Conservation (phyloP, 768 basidiomycete species). For the Suillus luteus region DNA sequence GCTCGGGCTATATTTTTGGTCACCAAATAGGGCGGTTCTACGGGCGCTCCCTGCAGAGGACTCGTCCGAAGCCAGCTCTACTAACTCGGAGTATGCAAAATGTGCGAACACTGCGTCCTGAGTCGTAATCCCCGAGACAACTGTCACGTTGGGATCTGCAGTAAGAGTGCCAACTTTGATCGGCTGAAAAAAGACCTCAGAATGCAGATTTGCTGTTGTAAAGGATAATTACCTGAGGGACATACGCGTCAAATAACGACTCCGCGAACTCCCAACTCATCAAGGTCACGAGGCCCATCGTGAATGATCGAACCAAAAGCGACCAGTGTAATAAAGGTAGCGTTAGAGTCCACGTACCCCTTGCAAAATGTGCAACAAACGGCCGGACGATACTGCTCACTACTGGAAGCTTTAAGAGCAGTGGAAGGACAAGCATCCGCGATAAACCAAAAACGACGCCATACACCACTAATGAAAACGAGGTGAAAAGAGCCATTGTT, state of each 20-base stretch:
- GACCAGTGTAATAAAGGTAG: slow-evolving; percentile 50
- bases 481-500: slow-evolving; percentile 43
- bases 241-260: slow-evolving; percentile 56
- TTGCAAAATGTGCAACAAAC: slow-evolving; percentile 63
- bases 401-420: slow-evolving; percentile 57
- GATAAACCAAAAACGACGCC: slow-evolving; percentile 46
- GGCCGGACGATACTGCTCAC: slow-evolving; percentile 54
- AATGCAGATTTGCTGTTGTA: not conserved
- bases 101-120: slow-evolving; percentile 53
- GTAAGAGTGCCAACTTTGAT: slow-evolving; percentile 46
- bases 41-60: slow-evolving; percentile 42
- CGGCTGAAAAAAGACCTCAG: slow-evolving; percentile 39
- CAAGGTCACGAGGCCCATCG: slow-evolving; percentile 52
- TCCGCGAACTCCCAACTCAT: slow-evolving; percentile 67
- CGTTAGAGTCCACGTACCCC: slow-evolving; percentile 53
- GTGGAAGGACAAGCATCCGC: slow-evolving; percentile 50
- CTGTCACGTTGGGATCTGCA: slow-evolving; percentile 53
- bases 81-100: slow-evolving; percentile 69
- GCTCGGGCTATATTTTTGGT: slow-evolving; percentile 64
- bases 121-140: slow-evolving; percentile 68
- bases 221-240: slow-evolving; percentile 50
- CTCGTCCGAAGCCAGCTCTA: slow-evolving; percentile 47
- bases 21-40: slow-evolving; percentile 61
- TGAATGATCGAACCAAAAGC: slow-evolving; percentile 50
- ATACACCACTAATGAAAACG: slow-evolving; percentile 40